A percentile compares a stretch with the other conserved stretches of the same genome.
These are phyloP conservation scores for Castanea mollissima DNA, from an alignment of 306 rosid species.

Conservation along the genomic window DNA sequence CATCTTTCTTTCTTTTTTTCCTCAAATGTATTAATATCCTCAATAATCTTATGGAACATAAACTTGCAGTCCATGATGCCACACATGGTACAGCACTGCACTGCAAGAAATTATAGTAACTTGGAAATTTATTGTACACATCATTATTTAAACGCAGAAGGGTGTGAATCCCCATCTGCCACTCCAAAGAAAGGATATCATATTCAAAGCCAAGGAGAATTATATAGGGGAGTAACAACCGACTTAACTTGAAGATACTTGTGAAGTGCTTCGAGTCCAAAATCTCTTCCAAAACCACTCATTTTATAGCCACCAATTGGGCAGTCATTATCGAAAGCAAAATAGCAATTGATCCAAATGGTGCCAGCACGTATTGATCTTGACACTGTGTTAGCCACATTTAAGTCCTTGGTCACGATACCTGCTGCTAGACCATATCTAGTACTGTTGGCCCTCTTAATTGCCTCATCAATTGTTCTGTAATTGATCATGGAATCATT, in stretches of 20 bases:
- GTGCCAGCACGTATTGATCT: constrained; percentile 78
- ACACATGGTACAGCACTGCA: neutral
- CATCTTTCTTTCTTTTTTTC: too few species aligned
- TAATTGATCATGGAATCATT: neutral
- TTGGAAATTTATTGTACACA: neutral
- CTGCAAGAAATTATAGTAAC: neutral
- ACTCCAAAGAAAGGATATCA: neutral
- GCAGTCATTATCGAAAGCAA: constrained; percentile 55
- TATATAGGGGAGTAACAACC: constrained; percentile 71
- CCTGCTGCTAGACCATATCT: constrained; percentile 87
- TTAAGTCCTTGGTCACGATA: constrained; percentile 62
- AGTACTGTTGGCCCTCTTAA: constrained; percentile 62
- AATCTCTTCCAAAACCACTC: constrained; percentile 91
- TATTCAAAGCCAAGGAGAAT: constrained; percentile 86
- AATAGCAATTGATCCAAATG: constrained; percentile 81
- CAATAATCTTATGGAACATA: too few species aligned
- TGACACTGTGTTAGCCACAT: constrained; percentile 75
- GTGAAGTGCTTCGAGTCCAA: constrained; percentile 54
- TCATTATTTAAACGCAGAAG: neutral
- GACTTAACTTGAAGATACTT: constrained; percentile 75
- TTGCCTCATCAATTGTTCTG: constrained; percentile 82
- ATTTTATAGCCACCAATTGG: constrained; percentile 79
- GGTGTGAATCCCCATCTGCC: neutral
- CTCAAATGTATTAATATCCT: too few species aligned
- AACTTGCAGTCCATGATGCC: neutral